These are phyloP conservation scores for Eucalyptus sp. DNA, from an alignment of 345 rosid species.

Conservation along the genomic window DNA sequence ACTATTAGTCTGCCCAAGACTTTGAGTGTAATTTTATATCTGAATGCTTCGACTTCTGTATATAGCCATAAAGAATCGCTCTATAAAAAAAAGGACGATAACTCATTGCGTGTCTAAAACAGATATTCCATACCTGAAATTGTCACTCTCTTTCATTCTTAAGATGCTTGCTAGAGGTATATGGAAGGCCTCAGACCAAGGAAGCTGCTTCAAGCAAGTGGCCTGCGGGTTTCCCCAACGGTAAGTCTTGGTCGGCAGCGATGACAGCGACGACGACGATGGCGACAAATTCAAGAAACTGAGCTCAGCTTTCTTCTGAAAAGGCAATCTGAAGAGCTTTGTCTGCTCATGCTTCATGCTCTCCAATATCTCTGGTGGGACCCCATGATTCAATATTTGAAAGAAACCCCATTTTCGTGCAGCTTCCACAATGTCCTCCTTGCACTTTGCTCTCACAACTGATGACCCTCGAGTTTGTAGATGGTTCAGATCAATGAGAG, in stretches of 20 bases:
- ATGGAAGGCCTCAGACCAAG: slow-evolving; percentile 70
- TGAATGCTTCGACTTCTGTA: not conserved
- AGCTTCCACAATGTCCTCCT: slow-evolving; percentile 28
- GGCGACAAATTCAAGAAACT: slow-evolving; percentile 8
- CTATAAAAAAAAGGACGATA: not conserved
- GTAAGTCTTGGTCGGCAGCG: slow-evolving; percentile 7
- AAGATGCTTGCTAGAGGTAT: slow-evolving; percentile 38
- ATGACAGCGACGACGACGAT: not conserved
- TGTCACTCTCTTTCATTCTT: slow-evolving; percentile 4
- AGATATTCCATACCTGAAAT: slow-evolving; percentile 25
- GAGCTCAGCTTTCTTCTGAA: slow-evolving; percentile 15
- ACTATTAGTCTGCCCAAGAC: not conserved
- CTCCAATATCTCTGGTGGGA: slow-evolving; percentile 23
- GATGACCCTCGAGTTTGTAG: slow-evolving; percentile 4
- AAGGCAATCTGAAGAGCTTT: slow-evolving; percentile 40
- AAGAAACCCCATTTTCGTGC: slow-evolving; percentile 71
- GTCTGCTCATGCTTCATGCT: slow-evolving; percentile 25
- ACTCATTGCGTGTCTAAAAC: not conserved
- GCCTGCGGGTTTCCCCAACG: slow-evolving; percentile 82
- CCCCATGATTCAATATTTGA: slow-evolving; percentile 58
- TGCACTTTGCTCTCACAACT: slow-evolving; percentile 15
- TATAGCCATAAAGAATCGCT: not conserved
- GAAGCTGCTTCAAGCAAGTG: slow-evolving; percentile 33
- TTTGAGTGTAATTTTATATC: not conserved
- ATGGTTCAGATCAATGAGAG: slow-evolving; percentile 35